Conservation (phyloP, 768 basidiomycete species). For the Calocera viscosa region DNA sequence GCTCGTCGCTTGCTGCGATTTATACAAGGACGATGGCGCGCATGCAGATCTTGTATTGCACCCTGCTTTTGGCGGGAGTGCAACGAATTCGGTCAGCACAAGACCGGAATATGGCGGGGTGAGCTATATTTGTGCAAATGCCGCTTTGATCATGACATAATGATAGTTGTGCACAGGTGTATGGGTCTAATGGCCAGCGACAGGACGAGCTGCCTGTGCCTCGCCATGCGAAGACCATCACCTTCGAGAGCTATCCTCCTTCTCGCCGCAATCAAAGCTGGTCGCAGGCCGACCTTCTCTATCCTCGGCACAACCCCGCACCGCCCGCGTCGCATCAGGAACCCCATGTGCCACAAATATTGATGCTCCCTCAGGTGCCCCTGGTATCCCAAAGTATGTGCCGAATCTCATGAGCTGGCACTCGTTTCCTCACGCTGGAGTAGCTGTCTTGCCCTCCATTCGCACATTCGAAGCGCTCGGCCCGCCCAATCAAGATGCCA, state of each 20-base stretch:
- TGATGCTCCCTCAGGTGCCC: neutral
- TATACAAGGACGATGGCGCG: neutral
- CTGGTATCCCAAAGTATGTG: neutral
- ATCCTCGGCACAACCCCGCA: neutral
- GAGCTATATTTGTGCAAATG: neutral
- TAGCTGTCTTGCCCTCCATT: neutral
- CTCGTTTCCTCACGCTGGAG: neutral
- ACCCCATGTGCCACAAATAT: neutral
- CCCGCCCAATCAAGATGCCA: neutral
- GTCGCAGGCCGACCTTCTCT: neutral
- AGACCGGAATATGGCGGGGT: neutral
- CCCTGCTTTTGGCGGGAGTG: constrained; percentile 3
- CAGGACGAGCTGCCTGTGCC: neutral
- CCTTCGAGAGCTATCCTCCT: constrained; percentile 3
- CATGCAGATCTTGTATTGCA: neutral
- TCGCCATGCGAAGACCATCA: constrained; percentile 3
- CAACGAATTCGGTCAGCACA: neutral
- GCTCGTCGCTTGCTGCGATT: neutral
- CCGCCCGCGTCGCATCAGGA: neutral
- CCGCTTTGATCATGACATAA: neutral
- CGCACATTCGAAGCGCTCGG: constrained; percentile 5
- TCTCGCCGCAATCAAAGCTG: neutral
- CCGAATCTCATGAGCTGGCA: too few species aligned
- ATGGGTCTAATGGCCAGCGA: neutral
- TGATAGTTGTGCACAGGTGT: neutral